Conservation (phyloP, 2,329 filamentous ascomycete genomes). For the Septoria petroselini region DNA sequence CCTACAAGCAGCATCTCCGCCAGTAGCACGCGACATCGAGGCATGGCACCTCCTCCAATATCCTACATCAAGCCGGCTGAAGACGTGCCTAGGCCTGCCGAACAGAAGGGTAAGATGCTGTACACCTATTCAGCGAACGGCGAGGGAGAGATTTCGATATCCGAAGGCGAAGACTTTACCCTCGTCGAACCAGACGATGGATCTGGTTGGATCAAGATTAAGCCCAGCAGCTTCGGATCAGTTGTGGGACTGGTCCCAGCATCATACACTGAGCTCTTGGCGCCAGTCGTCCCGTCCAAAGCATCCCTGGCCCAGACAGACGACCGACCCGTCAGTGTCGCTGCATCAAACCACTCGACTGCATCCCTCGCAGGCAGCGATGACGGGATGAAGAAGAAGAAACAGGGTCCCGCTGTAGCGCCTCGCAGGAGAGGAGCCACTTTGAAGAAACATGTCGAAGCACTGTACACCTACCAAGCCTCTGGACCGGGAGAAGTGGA, state of each 20-base stretch:
- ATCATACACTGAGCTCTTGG: constrained; percentile 69
- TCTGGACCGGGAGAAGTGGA: constrained; percentile 82
- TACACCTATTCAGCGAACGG: constrained; percentile 80
- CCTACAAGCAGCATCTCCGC: constrained; percentile 20
- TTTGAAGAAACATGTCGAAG: constrained; percentile 90
- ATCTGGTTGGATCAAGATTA: constrained; percentile 85
- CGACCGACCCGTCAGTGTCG: constrained; percentile 54
- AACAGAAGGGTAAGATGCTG: constrained; percentile 80
- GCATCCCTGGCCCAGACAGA: not conserved
- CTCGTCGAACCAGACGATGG: constrained; percentile 89
- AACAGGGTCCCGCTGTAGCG: constrained; percentile 88
- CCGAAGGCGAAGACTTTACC: constrained; percentile 72
- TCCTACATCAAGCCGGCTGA: constrained; percentile 69
- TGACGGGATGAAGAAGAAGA: constrained; percentile 55
- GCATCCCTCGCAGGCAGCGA: constrained; percentile 61
- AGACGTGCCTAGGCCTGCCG: constrained; percentile 42
- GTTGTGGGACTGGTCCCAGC: constrained; percentile 84
- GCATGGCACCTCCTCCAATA: constrained; percentile 82
- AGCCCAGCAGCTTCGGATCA: constrained; percentile 51
- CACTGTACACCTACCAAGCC: constrained; percentile 86
- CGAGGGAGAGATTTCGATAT: constrained; percentile 75
- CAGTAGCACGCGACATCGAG: constrained; percentile 54
- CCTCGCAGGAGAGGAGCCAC: constrained; percentile 49
- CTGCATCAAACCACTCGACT: constrained; percentile 51
- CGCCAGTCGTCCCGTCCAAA: constrained; percentile 21